A percentile compares a stretch with the other conserved stretches of the same genome.
These are phyloP conservation scores for Plenodomus tracheiphilus DNA, from an alignment of 2,329 filamentous ascomycete species.

Conservation along the genomic window DNA sequence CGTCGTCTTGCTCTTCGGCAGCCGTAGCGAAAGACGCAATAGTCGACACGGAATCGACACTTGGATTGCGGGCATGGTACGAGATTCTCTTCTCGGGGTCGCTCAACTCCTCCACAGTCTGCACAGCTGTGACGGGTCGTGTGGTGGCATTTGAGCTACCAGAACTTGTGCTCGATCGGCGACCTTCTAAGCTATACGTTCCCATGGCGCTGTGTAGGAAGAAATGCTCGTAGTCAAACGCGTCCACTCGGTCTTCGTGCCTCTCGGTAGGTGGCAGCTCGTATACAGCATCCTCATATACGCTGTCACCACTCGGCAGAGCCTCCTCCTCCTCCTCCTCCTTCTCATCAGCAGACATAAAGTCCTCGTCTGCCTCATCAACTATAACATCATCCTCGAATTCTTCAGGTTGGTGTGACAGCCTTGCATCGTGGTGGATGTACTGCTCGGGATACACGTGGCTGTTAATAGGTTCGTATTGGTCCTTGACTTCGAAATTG, in stretches of 20 bases:
- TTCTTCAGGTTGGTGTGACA: constrained; percentile 23
- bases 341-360: constrained; percentile 40
- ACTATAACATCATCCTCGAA: constrained; percentile 31
- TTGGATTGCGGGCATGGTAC: constrained; percentile 56
- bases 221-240: constrained; percentile 96
- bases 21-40: constrained; percentile 67
- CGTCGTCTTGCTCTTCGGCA: constrained; percentile 52
- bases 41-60: constrained; percentile 64
- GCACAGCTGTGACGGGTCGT: constrained; percentile 38
- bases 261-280: constrained; percentile 53
- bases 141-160: constrained; percentile 58
- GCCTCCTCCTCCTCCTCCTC: constrained; percentile 34
- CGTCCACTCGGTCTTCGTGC: constrained; percentile 91
- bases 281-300: constrained; percentile 52
- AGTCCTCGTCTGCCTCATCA: constrained; percentile 45
- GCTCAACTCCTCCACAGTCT: constrained; percentile 21
- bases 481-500: constrained; percentile 6
- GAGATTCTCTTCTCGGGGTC: constrained; percentile 32
- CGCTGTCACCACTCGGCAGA: constrained; percentile 34
- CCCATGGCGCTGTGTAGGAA: constrained; percentile 92
- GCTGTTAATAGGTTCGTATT: not conserved
- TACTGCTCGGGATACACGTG: constrained; percentile 14
- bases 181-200: constrained; percentile 64
- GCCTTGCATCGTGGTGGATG: constrained; percentile 26
- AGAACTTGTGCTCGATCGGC: constrained; percentile 60